phyloP scores from a whole-genome alignment of 2,329 filamentous ascomycete species.

The Cercospora nicotianae region DNA sequence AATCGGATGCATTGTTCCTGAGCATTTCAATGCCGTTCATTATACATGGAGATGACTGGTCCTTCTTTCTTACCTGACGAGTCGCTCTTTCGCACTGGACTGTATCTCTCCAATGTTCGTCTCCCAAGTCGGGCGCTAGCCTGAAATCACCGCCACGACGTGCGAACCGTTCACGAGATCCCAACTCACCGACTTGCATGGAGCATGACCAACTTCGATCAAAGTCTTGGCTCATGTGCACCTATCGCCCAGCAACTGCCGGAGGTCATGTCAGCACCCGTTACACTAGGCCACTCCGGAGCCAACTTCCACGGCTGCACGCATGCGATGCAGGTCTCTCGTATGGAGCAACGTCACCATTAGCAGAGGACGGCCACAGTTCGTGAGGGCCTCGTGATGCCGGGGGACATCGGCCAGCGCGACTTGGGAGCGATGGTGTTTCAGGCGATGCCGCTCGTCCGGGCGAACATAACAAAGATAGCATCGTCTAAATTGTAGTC shows the following conservation, averaged over 20 bases:
- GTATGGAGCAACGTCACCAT: conserved; percentile 7
- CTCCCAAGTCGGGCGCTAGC: not conserved
- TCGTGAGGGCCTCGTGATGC: conserved; percentile 1
- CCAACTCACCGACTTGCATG: conserved; percentile 1
- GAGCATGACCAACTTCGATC: not conserved
- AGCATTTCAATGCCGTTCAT: not conserved
- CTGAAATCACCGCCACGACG: not conserved
- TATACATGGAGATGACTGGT: not conserved
- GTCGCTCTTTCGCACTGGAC: not conserved
- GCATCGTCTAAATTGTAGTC: not conserved
- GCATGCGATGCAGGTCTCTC: not conserved
- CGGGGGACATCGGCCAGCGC: not conserved
- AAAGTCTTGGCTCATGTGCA: conserved; percentile 8
- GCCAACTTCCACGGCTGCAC: not conserved
- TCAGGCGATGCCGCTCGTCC: not conserved
- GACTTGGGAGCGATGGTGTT: not conserved
- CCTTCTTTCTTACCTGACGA: not conserved
- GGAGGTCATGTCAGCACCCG: conserved; percentile 8
- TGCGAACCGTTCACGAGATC: conserved; percentile 3
- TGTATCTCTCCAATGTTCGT: not conserved
- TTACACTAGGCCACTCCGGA: not conserved
- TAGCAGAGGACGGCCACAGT: not conserved
- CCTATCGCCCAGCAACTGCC: not conserved
- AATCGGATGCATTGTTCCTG: conserved; percentile 1
- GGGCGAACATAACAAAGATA: not conserved